phyloP scores from a whole-genome alignment of 2,329 filamentous ascomycete species.

The Fusarium sp. region DNA sequence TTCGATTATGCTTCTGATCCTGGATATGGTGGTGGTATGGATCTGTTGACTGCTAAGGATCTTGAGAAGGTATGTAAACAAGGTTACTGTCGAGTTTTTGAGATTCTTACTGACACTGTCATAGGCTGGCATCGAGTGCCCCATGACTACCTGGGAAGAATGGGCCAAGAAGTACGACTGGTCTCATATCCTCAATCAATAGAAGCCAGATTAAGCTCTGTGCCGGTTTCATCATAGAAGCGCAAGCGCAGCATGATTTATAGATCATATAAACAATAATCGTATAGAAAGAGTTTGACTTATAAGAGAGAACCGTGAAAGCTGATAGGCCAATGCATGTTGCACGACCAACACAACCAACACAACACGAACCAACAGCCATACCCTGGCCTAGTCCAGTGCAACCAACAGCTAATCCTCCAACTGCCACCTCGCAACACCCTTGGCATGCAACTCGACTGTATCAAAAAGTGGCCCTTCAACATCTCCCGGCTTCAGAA shows the following conservation, averaged over 20 bases:
- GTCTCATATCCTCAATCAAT: conserved; percentile 37
- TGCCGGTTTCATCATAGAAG: background rate
- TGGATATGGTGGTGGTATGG: conserved; percentile 61
- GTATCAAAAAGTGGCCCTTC: conserved; percentile 2
- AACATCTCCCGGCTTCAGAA: background rate
- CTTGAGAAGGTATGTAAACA: conserved; percentile 53
- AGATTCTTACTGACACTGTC: background rate
- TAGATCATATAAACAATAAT: background rate
- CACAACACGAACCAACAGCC: background rate
- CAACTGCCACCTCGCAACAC: conserved; percentile 1
- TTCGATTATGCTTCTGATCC: conserved; percentile 59
- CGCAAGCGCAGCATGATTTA: background rate
- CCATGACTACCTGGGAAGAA: conserved; percentile 54
- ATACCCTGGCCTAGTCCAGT: background rate
- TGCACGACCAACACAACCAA: background rate
- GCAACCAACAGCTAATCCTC: background rate
- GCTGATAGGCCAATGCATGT: background rate
- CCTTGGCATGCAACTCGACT: background rate
- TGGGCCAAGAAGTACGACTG: conserved; percentile 53
- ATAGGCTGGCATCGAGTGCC: conserved; percentile 58
- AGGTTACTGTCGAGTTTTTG: too few relatives aligned
- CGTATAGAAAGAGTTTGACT: background rate
- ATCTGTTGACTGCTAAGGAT: conserved; percentile 56
- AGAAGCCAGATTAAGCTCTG: background rate
- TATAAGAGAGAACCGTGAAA: background rate